Percentiles rank a stretch among this genome's conserved stretches.
These are phyloP conservation scores for Ganoderma boninense DNA, from an alignment of 1,284 basidiomycete species.

Conservation along the genomic window DNA sequence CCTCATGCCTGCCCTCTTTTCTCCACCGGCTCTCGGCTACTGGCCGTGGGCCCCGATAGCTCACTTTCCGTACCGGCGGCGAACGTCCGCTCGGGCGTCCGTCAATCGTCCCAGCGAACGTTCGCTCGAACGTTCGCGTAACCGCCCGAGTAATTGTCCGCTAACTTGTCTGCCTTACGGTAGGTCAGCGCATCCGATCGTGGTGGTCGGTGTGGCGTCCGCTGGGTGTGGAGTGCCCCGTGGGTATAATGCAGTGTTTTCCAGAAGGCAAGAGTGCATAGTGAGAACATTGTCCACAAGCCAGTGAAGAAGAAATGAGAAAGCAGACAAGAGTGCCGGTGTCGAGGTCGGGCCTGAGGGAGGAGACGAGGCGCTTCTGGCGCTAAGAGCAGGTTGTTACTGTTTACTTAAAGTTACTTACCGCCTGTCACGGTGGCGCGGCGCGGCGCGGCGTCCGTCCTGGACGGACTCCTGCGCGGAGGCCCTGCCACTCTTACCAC, in stretches of 20 bases:
- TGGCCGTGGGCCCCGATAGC: neutral
- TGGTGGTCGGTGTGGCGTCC: neutral
- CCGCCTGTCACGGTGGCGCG: neutral
- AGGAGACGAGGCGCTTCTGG: neutral
- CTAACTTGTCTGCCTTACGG: neutral
- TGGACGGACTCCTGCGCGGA: neutral
- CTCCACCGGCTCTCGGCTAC: neutral
- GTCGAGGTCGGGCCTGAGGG: too few relatives aligned
- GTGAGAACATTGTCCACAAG: neutral
- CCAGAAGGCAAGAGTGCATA: neutral
- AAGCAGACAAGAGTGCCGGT: too few relatives aligned
- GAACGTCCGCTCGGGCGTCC: neutral
- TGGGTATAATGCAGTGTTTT: neutral
- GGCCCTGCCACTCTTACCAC: neutral
- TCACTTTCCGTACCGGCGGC: neutral
- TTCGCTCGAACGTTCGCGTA: neutral
- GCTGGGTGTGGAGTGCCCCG: neutral
- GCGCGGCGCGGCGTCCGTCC: neutral
- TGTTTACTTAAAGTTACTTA: too few relatives aligned
- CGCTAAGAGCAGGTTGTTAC: neutral
- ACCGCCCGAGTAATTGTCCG: neutral
- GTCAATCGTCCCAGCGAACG: neutral
- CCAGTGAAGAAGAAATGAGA: too few relatives aligned
- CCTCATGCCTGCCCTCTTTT: neutral
- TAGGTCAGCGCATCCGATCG: neutral